Conservation (phyloP, 2,329 filamentous ascomycete genomes). For the Akanthomyces muscarius region DNA sequence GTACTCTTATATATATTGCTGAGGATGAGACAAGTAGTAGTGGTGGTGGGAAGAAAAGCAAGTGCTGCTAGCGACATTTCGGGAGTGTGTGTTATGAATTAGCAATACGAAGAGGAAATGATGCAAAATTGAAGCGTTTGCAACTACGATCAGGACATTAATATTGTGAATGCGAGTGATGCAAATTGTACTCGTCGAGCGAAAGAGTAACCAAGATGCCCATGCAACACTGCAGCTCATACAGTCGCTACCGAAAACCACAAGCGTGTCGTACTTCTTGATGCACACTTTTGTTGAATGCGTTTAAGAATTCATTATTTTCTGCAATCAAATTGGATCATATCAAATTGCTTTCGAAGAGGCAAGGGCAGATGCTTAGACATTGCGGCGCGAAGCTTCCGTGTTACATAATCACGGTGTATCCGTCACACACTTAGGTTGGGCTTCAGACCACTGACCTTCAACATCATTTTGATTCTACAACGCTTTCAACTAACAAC, state of each 20-base stretch:
- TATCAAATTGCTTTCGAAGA: too few species aligned
- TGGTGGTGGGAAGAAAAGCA: conserved; percentile 6
- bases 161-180: neutral
- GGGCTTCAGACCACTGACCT: neutral
- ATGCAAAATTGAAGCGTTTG: conserved; percentile 7
- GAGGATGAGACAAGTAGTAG: conserved; percentile 15
- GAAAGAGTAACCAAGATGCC: too few species aligned
- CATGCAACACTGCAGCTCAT: neutral
- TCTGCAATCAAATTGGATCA: too few species aligned
- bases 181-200: too few species aligned
- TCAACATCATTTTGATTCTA: neutral
- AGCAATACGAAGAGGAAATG: conserved; percentile 10
- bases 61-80: conserved; percentile 6
- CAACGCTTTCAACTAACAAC: neutral
- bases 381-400: neutral
- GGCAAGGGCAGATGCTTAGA: neutral
- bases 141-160: neutral
- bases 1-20: conserved; percentile 8
- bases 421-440: neutral
- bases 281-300: too few species aligned
- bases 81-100: conserved; percentile 6
- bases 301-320: too few species aligned
- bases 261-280: too few species aligned
- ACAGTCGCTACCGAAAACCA: neutral
- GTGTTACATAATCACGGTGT: conserved; percentile 6